A percentile compares a stretch with the other conserved stretches of the same genome.
Conservation (phyloP, 208 protist genomes). For the Leishmania lainsoni region DNA sequence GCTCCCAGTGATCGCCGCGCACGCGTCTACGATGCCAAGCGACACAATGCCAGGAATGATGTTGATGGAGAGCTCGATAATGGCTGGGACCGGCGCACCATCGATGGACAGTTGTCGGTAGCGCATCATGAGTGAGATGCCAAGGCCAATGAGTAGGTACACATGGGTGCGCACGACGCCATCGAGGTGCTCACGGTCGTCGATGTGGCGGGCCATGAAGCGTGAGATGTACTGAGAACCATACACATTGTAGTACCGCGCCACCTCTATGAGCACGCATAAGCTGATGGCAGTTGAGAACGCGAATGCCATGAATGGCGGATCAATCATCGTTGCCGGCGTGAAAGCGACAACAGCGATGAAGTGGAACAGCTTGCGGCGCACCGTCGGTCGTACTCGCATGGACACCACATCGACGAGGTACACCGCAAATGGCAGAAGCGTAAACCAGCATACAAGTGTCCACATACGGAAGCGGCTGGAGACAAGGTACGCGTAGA, state of each 20-base stretch:
- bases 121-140: conserved; percentile 69
- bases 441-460: conserved; percentile 50
- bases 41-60: conserved; percentile 83
- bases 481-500: conserved; percentile 63
- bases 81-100: conserved; percentile 31
- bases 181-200: conserved; percentile 63
- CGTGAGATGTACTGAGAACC: conserved; percentile 46
- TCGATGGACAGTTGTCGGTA: conserved; percentile 53
- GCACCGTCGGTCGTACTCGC: conserved; percentile 52
- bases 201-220: conserved; percentile 77
- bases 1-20: conserved; percentile 83
- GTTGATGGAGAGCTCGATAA: conserved; percentile 78
- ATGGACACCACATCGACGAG: conserved; percentile 53
- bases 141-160: conserved; percentile 85
- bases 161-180: conserved; percentile 88
- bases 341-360: conserved; percentile 83
- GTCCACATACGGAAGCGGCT: conserved; percentile 66
- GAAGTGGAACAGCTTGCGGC: conserved; percentile 90
- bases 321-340: conserved; percentile 76
- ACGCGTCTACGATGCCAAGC: conserved; percentile 87
- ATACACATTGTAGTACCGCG: conserved; percentile 68
- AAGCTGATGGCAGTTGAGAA: conserved; percentile 67
- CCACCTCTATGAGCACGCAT: conserved; percentile 62
- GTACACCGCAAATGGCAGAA: conserved; percentile 60
- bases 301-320: conserved; percentile 81